These are phyloP conservation scores for Fusarium robinianum DNA, from an alignment of 2,329 filamentous ascomycete species.

Conservation along the genomic window DNA sequence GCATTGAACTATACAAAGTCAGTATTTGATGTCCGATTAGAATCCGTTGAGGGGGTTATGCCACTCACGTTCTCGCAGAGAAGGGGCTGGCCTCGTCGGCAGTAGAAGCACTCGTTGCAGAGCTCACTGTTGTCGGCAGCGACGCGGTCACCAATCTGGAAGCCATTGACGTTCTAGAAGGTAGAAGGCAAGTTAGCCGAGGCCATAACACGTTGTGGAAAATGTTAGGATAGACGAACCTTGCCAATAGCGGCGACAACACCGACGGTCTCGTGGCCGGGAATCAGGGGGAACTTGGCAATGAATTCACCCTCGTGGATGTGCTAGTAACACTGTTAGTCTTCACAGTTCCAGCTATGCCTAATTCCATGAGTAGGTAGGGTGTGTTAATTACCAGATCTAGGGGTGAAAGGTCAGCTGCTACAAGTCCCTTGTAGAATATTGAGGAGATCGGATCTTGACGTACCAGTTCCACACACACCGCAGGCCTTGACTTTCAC, in stretches of 20 bases:
- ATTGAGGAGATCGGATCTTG: constrained; percentile 22
- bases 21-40: background rate
- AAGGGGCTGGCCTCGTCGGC: constrained; percentile 67
- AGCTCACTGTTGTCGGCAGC: constrained; percentile 68
- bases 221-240: constrained; percentile 20
- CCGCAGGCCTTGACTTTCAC: constrained; percentile 71
- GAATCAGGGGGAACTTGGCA: constrained; percentile 66
- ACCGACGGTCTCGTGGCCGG: constrained; percentile 71
- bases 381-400: constrained; percentile 43
- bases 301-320: constrained; percentile 72
- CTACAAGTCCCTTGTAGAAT: background rate
- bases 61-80: constrained; percentile 64
- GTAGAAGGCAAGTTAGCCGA: constrained; percentile 3
- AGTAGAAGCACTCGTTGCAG: constrained; percentile 75
- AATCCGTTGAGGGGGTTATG: background rate
- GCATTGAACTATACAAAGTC: constrained; percentile 56
- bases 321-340: constrained; percentile 43
- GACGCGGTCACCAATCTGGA: constrained; percentile 66
- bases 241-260: constrained; percentile 62
- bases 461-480: constrained; percentile 62
- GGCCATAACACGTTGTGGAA: background rate
- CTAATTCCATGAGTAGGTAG: background rate
- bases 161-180: constrained; percentile 58
- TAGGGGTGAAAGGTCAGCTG: constrained; percentile 33
- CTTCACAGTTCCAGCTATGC: background rate